Base-by-base conservation (phyloP, 1,284 basidiomycete genomes). In the Pascua guehoae region DNA sequence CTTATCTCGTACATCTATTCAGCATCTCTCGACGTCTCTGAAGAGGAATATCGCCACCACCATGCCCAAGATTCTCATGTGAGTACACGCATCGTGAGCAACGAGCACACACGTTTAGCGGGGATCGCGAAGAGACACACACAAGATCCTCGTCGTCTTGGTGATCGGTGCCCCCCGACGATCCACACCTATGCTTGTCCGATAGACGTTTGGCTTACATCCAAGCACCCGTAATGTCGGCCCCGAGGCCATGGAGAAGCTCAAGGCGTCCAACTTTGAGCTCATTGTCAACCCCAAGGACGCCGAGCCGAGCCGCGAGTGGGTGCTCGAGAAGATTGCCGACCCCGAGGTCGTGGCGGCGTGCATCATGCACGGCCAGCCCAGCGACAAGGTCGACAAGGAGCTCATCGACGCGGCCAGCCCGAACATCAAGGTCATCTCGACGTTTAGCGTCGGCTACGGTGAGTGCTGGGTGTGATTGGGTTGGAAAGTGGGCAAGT, bases 371-470 rank as follows among this genome's bases (percentile, higher is more conserved):
- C 68, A 72, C 58, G 61, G 67, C 14, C 71, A 71, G 62, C 50
- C 63, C 16, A 64, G 65, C 47, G 68, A 72, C 59, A 64, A 65
- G 86, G 81, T 93, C 10, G 82, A 95, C 67, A 76, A 80, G 12
- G 88, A 91, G 68, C 73, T 92, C 2, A 63, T 94, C 49, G 83
- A 87, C 53, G 81, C 81, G 65, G 88, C 88, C 85, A 64, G 62
- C 36, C 41, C 51, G 68, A 68, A 63, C 38, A 37, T 98, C 12
- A 84, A 84, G 54, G 86, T 88, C 15, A 82, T 97, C 8, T 92
- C 91, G 1, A 97, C 94, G 0, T 89, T 95, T 84, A 79, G 75
- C 15, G 90, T 92, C 16, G 90, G 91, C 42, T 89, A 87, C 72
- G 90, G 90, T 90, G 66, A 61, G 82, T 71, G 32, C 11, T 12